phyloP scores from a whole-genome alignment of 805 yeast genomes.

The Saturnispora silvae region DNA sequence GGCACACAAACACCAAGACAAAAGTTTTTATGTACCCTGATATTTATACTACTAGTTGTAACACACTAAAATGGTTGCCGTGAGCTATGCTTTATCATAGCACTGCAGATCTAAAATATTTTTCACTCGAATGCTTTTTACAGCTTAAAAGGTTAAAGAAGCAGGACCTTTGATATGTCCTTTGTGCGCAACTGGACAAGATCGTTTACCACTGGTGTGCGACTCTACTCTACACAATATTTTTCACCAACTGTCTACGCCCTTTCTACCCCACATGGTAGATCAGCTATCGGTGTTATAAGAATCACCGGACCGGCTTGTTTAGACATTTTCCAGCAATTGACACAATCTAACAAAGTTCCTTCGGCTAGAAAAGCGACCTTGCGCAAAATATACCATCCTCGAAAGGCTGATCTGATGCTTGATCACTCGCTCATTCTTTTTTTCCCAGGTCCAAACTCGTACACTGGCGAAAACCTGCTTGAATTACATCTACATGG shows the following conservation, averaged over 20 bases:
- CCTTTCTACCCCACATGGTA: constrained; percentile 68
- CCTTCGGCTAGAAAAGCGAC: constrained; percentile 48
- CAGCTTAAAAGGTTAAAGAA: too few relatives aligned
- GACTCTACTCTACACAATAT: too few relatives aligned
- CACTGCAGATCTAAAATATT: too few relatives aligned
- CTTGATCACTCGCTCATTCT: constrained; percentile 72
- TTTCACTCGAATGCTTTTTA: too few relatives aligned
- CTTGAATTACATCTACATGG: constrained; percentile 92
- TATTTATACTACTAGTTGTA: too few relatives aligned
- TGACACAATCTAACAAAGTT: constrained; percentile 31
- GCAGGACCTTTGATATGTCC: too few relatives aligned
- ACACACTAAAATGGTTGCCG: too few relatives aligned
- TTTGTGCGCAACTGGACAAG: too few relatives aligned
- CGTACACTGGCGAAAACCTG: constrained; percentile 89
- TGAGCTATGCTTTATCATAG: too few relatives aligned
- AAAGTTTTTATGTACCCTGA: too few relatives aligned
- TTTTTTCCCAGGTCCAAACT: constrained; percentile 59
- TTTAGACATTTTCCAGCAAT: constrained; percentile 29
- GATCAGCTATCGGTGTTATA: constrained; percentile 80
- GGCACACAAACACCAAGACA: too few relatives aligned
- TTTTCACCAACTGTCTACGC: constrained; percentile 73
- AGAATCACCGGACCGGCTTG: constrained; percentile 71
- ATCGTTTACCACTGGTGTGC: too few relatives aligned
- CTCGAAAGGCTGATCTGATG: constrained; percentile 22
- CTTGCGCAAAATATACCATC: constrained; percentile 41